Evolutionary conservation across 176 grass and related monocot genomes (phyloP).

Genomic region (Aegilops tauschii): DNA sequence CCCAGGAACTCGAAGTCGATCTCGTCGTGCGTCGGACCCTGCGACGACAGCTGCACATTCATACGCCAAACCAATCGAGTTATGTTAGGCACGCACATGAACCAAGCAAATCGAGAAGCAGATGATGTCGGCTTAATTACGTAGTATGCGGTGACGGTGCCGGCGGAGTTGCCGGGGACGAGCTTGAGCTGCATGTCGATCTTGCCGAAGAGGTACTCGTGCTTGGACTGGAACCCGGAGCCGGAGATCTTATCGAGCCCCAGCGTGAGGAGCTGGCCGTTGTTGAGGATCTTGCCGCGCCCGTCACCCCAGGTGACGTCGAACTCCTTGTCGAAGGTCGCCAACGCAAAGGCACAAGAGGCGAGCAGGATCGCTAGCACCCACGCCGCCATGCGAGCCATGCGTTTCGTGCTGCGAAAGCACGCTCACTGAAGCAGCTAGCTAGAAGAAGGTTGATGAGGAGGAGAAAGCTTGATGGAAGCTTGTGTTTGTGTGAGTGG

Average conservation of each 20-base stretch:
- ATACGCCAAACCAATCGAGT: not conserved
- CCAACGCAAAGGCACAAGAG: conserved; percentile 16
- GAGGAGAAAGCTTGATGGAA: not conserved
- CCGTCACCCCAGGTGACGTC: conserved; percentile 82
- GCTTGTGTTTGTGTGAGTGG: conserved; percentile 6
- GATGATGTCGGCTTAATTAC: not conserved
- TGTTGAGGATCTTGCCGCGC: conserved; percentile 58
- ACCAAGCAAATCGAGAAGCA: not conserved
- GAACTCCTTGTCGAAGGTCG: conserved; percentile 60
- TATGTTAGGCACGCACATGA: not conserved
- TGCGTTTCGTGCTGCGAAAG: not conserved
- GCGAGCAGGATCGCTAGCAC: conserved; percentile 13
- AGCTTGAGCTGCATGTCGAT: conserved; percentile 92
- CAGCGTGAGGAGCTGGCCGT: conserved; percentile 56
- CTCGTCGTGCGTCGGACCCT: conserved; percentile 73
- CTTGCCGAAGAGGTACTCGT: conserved; percentile 87
- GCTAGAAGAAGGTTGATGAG: not conserved
- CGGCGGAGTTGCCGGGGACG: conserved; percentile 79
- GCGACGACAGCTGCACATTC: conserved; percentile 56
- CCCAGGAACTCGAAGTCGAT: conserved; percentile 96
- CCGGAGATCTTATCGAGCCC: conserved; percentile 62
- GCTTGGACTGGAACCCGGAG: conserved; percentile 81
- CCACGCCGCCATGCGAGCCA: not conserved
- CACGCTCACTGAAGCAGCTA: too few relatives aligned
- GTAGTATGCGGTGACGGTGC: conserved; percentile 91